Evolutionary conservation across 2,329 filamentous ascomycete genomes (phyloP).

Genomic region (Botrytis fabae): DNA sequence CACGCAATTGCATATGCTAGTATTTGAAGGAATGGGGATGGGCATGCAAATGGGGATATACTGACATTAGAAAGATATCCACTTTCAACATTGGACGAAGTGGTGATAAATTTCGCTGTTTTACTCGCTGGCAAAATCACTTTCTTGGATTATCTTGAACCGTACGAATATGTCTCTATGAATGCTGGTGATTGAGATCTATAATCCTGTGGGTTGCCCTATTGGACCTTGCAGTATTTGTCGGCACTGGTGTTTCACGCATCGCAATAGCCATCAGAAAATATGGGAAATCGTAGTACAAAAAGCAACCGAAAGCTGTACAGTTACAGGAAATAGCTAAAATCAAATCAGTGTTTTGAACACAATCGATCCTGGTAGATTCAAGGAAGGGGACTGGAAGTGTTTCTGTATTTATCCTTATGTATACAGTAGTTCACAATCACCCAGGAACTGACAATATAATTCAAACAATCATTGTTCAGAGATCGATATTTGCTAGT

Average conservation of each 20-base stretch:
- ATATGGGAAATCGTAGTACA: slow-evolving; percentile 44
- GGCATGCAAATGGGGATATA: slow-evolving; percentile 16
- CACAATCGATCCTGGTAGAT: slow-evolving; percentile 47
- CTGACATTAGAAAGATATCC: slow-evolving; percentile 44
- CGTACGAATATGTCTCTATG: slow-evolving; percentile 50
- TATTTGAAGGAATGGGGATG: not conserved
- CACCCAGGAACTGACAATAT: slow-evolving; percentile 25
- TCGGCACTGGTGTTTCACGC: not conserved
- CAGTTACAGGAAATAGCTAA: not conserved
- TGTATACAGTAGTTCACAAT: not conserved
- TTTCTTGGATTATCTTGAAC: slow-evolving; percentile 53
- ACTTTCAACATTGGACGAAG: slow-evolving; percentile 50
- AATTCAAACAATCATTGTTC: slow-evolving; percentile 46
- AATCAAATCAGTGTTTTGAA: slow-evolving; percentile 36
- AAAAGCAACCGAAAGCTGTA: too few species aligned
- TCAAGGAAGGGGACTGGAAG: slow-evolving; percentile 43
- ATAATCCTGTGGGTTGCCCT: slow-evolving; percentile 49
- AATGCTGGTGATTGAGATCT: slow-evolving; percentile 53
- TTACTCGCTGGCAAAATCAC: slow-evolving; percentile 47
- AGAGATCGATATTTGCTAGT: slow-evolving; percentile 46
- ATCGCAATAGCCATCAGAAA: slow-evolving; percentile 39
- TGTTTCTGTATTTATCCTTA: slow-evolving; percentile 29
- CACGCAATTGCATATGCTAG: not conserved
- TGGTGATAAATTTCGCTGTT: slow-evolving; percentile 51
- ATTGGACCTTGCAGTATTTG: slow-evolving; percentile 35